Percentiles rank a stretch among this genome's conserved stretches.
These are phyloP conservation scores for Arabidopsis suecica DNA, from an alignment of 345 rosid species.

Conservation along the genomic window DNA sequence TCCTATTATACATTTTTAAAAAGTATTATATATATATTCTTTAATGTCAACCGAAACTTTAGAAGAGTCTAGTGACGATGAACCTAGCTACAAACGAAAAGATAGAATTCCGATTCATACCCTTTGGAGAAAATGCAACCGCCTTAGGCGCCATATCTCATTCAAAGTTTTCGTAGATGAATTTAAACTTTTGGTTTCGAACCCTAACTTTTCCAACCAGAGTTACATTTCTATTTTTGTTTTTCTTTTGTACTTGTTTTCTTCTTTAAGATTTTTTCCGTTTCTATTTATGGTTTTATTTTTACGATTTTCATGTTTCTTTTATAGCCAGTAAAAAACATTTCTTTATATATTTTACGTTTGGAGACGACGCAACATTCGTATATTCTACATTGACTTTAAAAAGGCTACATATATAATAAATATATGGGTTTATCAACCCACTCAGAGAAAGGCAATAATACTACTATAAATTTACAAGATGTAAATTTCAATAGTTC, in stretches of 20 bases:
- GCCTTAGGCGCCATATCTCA: not conserved
- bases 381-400: conserved; percentile 41
- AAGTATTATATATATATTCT: no score
- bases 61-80: not conserved
- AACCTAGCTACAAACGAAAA: not conserved
- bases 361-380: conserved; percentile 18
- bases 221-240: conserved; percentile 7
- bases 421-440: conserved; percentile 17
- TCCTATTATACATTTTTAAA: no score
- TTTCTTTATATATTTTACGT: not conserved
- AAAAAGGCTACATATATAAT: conserved; percentile 7
- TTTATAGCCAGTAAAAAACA: not conserved
- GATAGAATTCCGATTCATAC: not conserved
- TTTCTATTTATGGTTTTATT: no score
- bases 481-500: conserved; percentile 31
- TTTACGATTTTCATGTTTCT: not conserved
- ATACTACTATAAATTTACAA: not conserved
- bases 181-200: not conserved
- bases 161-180: not conserved
- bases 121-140: not conserved
- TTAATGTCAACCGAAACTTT: not conserved
- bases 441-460: conserved; percentile 29
- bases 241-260: not conserved
- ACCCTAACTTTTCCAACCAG: not conserved
- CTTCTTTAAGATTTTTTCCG: not conserved